phyloP scores from a whole-genome alignment of 225 moss, liverwort and hornwort genomes.

The Marchantia paleacea region DNA sequence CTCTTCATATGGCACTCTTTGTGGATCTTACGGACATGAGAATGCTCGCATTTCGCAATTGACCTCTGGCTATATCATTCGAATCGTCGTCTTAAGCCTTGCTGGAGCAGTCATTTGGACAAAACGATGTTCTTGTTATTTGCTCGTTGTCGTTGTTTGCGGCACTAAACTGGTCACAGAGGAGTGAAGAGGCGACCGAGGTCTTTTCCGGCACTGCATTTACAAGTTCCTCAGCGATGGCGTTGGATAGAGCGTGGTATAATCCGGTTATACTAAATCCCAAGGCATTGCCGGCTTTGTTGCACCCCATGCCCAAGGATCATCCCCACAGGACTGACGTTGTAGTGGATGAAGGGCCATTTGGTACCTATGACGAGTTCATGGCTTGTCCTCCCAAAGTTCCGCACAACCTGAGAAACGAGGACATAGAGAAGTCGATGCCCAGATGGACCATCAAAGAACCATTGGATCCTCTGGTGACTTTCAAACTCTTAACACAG shows the following conservation, averaged over 20 bases:
- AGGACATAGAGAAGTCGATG: conserved; percentile 68
- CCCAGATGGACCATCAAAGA: conserved; percentile 57
- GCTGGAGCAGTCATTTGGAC: no score
- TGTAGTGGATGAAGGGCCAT: conserved; percentile 58
- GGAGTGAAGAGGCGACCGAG: neutral
- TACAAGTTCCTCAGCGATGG: conserved; percentile 20
- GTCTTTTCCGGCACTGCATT: neutral
- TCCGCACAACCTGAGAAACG: conserved; percentile 63
- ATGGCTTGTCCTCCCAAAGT: conserved; percentile 49
- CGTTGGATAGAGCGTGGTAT: conserved; percentile 41
- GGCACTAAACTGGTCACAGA: neutral
- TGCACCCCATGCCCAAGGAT: conserved; percentile 43
- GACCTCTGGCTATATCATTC: no score
- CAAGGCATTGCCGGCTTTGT: conserved; percentile 28
- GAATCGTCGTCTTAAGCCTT: no score
- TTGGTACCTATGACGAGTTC: conserved; percentile 61
- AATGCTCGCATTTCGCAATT: no score
- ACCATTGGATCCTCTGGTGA: conserved; percentile 74
- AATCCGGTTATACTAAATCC: conserved; percentile 34
- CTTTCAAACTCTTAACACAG: neutral
- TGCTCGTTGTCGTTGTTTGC: no score
- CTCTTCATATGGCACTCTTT: no score
- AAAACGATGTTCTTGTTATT: no score
- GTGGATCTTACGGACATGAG: no score
- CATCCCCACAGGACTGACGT: conserved; percentile 34